Conservation (phyloP, 2,329 filamentous ascomycete genomes). For the Colletotrichum sidae region DNA sequence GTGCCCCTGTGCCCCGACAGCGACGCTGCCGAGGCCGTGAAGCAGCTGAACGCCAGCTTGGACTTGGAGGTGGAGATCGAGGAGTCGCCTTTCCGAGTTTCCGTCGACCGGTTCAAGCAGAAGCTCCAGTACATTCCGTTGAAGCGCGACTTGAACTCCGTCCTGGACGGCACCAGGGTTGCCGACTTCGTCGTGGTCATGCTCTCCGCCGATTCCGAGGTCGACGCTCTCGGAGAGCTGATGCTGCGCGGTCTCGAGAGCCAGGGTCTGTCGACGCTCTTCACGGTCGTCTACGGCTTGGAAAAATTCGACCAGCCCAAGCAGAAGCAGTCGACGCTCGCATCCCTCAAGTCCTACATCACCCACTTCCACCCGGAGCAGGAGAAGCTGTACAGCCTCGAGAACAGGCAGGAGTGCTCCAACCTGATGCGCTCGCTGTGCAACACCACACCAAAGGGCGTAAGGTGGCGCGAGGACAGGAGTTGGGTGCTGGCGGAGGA, state of each 20-base stretch:
- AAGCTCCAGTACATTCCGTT: conserved; percentile 87
- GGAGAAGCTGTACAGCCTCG: conserved; percentile 90
- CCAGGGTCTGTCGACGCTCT: conserved; percentile 93
- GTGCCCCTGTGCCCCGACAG: conserved; percentile 84
- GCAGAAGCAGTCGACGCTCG: conserved; percentile 78
- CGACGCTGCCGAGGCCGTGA: conserved; percentile 75
- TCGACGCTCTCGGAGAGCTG: conserved; percentile 85
- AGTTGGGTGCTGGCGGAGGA: conserved; percentile 96
- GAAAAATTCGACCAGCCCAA: conserved; percentile 84
- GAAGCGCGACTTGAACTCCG: conserved; percentile 78
- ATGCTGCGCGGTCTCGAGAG: conserved; percentile 89
- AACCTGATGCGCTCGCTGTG: conserved; percentile 93
- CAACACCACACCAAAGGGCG: conserved; percentile 90
- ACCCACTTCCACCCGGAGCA: conserved; percentile 93
- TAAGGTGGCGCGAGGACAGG: conserved; percentile 94
- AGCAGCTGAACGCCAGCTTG: conserved; percentile 79
- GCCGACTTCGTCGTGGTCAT: conserved; percentile 94
- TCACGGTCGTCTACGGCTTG: conserved; percentile 84
- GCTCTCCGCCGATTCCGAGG: conserved; percentile 84
- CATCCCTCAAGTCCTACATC: conserved; percentile 91
- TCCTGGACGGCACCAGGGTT: conserved; percentile 85
- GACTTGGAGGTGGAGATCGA: conserved; percentile 78
- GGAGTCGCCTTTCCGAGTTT: conserved; percentile 71
- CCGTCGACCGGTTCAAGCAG: conserved; percentile 93
- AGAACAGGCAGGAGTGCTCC: conserved; percentile 88